Evolutionary conservation across 2,329 filamentous ascomycete genomes (phyloP).

Genomic region (Colletotrichum tabaci): DNA sequence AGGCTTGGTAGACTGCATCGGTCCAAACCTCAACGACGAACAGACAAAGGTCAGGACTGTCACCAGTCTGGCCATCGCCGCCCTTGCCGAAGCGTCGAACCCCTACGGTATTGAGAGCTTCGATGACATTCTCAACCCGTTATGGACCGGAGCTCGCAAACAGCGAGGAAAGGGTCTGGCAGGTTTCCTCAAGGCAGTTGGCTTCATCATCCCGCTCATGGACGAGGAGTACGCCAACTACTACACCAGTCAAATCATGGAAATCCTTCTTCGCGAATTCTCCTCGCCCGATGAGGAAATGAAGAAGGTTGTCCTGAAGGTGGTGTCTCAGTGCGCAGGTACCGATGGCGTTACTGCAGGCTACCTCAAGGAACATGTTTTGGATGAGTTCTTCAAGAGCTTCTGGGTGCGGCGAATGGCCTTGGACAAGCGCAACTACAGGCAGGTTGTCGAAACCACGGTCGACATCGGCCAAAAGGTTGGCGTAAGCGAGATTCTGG

Average conservation of each 20-base stretch:
- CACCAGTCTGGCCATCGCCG: conserved; percentile 93
- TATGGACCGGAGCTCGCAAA: conserved; percentile 97
- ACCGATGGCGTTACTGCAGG: conserved; percentile 95
- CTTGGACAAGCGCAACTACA: conserved; percentile 96
- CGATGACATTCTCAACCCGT: conserved; percentile 95
- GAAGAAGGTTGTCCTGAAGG: conserved; percentile 99
- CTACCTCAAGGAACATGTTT: conserved; percentile 94
- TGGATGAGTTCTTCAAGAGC: conserved; percentile 97
- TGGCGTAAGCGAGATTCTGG: conserved; percentile 94
- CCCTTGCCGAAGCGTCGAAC: conserved; percentile 94
- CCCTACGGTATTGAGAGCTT: conserved; percentile 99
- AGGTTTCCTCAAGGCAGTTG: conserved; percentile 96
- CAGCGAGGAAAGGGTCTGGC: conserved; percentile 97
- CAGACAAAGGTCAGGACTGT: conserved; percentile 98
- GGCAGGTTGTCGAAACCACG: conserved; percentile 97
- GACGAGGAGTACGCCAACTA: conserved; percentile 99
- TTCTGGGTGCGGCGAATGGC: conserved; percentile 99
- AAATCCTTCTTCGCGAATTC: conserved; percentile 95
- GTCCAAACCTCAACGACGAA: conserved; percentile 95
- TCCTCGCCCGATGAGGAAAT: conserved; percentile 98
- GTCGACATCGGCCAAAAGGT: conserved; percentile 98
- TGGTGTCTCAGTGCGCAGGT: conserved; percentile 94
- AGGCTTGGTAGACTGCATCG: conserved; percentile 95
- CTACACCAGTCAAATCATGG: conserved; percentile 99
- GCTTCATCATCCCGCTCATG: conserved; percentile 98